Base-by-base conservation (phyloP, 2,329 filamentous ascomycete species). In the Fusarium sp. region DNA sequence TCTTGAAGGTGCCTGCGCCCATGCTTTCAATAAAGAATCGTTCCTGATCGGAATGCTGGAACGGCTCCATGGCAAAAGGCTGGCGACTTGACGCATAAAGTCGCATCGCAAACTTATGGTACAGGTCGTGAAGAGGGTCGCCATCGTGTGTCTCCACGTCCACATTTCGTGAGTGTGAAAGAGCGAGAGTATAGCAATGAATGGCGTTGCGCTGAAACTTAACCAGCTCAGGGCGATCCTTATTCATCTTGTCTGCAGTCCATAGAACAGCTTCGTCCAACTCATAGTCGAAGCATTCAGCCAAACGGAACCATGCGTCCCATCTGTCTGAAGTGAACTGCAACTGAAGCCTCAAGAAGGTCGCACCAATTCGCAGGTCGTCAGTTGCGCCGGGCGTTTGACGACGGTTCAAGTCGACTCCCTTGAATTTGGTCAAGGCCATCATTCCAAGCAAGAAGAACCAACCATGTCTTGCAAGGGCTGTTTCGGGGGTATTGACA, bases 171-270 rank as follows among this genome's bases (percentile, higher is more conserved):
- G 87, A 91, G 71, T 91, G 87, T 0, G 89, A 91, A 16, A 91
- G 78, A 0, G 89, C 89, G 43, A 91, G 84, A 0, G 88, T 90
- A 77, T 94, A 94, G 80, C 94, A 96, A 81, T 97, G 94, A 54
- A 97, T 95, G 1, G 94, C 92, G 77, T 91, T 91, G 35, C 94
- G 90, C 81, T 98, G 94, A 70, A 93, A 89, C 61, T 90, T 91
- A 27, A 95, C 89, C 52, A 97, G 83, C 67, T 97, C 94, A 5
- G 86, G 85, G 65, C 93, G 91, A 77, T 93, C 92, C 80, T 93
- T 96, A 83, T 97, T 97, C 83, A 97, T 92, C 82, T 97, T 97
- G 76, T 97, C 95, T 1, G 95, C 94, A 23, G 92, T 93, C 95
- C 95, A 97, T 6, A 95, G 90, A 6, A 97, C 93, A 8, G 92